These are phyloP conservation scores for Rhododendron henanense DNA, from an alignment of 148 eudicot genomes.

Conservation along the genomic window DNA sequence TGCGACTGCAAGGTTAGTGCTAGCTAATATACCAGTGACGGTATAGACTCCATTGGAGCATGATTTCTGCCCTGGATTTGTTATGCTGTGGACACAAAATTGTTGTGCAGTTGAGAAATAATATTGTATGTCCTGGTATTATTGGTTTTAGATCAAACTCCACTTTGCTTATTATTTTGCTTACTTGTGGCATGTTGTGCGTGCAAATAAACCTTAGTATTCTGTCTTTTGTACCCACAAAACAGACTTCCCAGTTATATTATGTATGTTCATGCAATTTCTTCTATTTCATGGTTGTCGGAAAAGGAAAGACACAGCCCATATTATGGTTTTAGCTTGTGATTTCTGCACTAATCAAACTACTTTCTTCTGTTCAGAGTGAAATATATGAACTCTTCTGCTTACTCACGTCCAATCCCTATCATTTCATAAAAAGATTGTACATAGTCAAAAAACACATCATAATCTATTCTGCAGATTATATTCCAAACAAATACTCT, in stretches of 20 bases:
- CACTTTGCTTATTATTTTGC: neutral
- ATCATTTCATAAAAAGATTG: too few species aligned
- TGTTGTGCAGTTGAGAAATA: neutral
- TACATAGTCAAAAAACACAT: too few species aligned
- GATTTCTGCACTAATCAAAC: neutral
- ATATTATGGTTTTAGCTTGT: neutral
- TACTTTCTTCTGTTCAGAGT: neutral
- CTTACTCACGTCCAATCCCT: too few species aligned
- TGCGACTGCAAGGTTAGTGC: slow-evolving; percentile 43
- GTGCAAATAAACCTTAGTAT: neutral
- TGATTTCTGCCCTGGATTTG: neutral
- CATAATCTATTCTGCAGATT: too few species aligned
- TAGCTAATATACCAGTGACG: neutral
- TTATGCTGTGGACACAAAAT: neutral
- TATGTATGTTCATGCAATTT: neutral
- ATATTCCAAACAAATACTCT: too few species aligned
- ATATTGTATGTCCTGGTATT: neutral
- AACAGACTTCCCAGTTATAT: neutral
- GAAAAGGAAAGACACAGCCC: neutral
- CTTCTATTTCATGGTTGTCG: neutral
- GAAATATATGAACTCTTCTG: too few species aligned
- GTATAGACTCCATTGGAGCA: neutral
- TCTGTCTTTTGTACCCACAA: neutral
- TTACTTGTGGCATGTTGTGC: neutral
- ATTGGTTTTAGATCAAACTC: neutral